Evolutionary conservation across 2,329 filamentous ascomycete genomes (phyloP), one percentile per base, ranked within the genome.

Genomic region (Trichoderma guizhouense): DNA sequence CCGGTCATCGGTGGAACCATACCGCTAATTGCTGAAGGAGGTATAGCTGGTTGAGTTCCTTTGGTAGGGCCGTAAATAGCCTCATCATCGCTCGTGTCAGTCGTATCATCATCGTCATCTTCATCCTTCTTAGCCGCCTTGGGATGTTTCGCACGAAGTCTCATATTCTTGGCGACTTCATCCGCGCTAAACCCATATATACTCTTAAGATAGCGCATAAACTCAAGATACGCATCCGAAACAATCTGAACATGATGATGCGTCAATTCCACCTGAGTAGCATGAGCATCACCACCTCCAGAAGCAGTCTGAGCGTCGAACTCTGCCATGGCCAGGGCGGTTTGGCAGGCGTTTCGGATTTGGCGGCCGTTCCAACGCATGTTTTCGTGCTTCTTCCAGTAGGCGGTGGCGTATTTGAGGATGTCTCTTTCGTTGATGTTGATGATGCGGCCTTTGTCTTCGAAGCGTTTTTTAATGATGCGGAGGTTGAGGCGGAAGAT

Each of bases 261-360:
- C 3, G 69, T 58, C 12, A 78, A 71, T 12, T 72, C 39, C 3
- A 76, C 76, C 14, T 47, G 51, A 5, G 72, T 66, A 6, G 73
- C 62, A 3, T 73, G 58, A 5, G 70, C 72, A 12, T 32, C 24
- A 5, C 55, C 53, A 12, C 39, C 30, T 2, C 32, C 57, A 5
- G 32, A 18, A 18, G 78, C 78, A 21, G 64, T 77, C 15, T 78
- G 72, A 7, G 78, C 79, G 63, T 80, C 77, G 32, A 71, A 78
- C 74, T 82, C 80, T 7, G 81, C 82, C 36, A 83, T 76, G 4
- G 79, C 77, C 14, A 68, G 36, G 2, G 65, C 65, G 1, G 65
- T 68, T 60, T 74, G 73, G 28, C 69, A 75, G 1, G 73, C 73
- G n/a, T 75, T 75, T 7, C 71, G 71, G 47, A 75, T 74, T 53